These are phyloP conservation scores for Beauveria sp. DNA, from an alignment of 2,329 filamentous ascomycete species.

Conservation along the genomic window DNA sequence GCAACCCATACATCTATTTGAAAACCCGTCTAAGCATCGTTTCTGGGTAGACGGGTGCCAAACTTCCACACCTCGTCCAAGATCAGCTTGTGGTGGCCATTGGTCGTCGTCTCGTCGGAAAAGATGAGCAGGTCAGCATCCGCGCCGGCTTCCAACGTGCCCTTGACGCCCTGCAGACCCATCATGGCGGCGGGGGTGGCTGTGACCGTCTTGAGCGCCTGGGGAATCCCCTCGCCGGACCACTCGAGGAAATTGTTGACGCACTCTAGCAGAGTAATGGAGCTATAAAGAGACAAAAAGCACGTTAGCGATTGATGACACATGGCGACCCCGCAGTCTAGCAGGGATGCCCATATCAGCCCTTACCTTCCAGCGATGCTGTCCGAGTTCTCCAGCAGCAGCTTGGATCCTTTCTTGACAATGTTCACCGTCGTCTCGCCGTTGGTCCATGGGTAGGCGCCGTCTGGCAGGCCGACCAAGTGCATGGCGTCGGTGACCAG, in stretches of 20 bases:
- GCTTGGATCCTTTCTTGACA: slow-evolving; percentile 61
- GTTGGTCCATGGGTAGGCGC: slow-evolving; percentile 81
- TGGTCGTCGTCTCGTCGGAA: slow-evolving; percentile 40
- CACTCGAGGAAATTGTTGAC: slow-evolving; percentile 74
- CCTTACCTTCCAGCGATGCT: slow-evolving; percentile 68
- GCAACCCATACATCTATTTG: neutral
- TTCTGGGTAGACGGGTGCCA: slow-evolving; percentile 43
- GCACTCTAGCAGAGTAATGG: slow-evolving; percentile 70
- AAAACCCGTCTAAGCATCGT: slow-evolving; percentile 10
- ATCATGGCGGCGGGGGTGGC: slow-evolving; percentile 71
- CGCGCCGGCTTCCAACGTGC: slow-evolving; percentile 52
- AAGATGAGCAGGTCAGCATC: slow-evolving; percentile 66
- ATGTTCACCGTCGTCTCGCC: slow-evolving; percentile 50
- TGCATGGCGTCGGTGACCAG: slow-evolving; percentile 92
- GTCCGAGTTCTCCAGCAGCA: slow-evolving; percentile 71
- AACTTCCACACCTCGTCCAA: slow-evolving; percentile 81
- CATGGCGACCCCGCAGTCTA: neutral
- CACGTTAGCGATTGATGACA: neutral
- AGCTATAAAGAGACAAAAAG: slow-evolving; percentile 31
- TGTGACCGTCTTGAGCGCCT: slow-evolving; percentile 66
- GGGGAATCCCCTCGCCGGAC: slow-evolving; percentile 60
- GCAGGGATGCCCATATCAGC: neutral
- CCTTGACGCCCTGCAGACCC: slow-evolving; percentile 59
- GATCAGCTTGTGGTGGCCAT: slow-evolving; percentile 42
- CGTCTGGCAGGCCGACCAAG: slow-evolving; percentile 75